Evolutionary conservation across 371 early-diverging fungal species (phyloP).

Genomic region (Zychaea mexicana): DNA sequence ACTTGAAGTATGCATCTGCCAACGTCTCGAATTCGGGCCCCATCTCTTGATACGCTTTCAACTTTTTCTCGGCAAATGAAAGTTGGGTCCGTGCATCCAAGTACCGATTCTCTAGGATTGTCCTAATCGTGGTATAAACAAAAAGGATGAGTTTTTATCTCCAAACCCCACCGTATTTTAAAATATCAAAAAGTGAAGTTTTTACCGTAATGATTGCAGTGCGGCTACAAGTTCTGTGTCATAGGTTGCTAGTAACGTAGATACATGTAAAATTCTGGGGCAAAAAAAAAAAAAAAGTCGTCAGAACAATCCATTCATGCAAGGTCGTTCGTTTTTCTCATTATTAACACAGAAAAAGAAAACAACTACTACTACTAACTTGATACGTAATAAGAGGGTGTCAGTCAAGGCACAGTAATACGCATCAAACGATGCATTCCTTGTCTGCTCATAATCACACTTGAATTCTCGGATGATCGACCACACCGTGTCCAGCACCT

Average conservation of each 20-base stretch:
- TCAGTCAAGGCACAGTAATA: conserved; percentile 17
- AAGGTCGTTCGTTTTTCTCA: background rate
- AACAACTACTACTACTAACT: conserved; percentile 13
- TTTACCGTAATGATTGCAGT: conserved; percentile 14
- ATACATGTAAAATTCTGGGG: conserved; percentile 12
- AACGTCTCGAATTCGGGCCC: conserved; percentile 24
- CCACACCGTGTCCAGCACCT: conserved; percentile 15
- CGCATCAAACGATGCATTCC: conserved; percentile 12
- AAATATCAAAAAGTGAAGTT: no score
- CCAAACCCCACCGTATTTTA: background rate
- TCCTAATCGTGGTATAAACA: background rate
- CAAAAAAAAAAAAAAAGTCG: background rate
- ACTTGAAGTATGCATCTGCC: conserved; percentile 8
- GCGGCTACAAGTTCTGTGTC: conserved; percentile 6
- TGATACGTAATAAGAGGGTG: conserved; percentile 12
- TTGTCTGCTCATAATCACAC: conserved; percentile 1
- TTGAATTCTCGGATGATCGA: conserved; percentile 8
- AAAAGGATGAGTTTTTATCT: no score
- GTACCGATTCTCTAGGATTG: conserved; percentile 9
- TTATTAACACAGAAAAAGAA: background rate
- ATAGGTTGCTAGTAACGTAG: conserved; percentile 10
- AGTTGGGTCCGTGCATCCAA: conserved; percentile 11
- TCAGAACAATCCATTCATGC: background rate
- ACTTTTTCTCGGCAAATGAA: conserved; percentile 8
- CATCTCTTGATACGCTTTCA: conserved; percentile 12